phyloP scores from a whole-genome alignment of 371 early-diverging fungal genomes.

The Rhizopus delemar region DNA sequence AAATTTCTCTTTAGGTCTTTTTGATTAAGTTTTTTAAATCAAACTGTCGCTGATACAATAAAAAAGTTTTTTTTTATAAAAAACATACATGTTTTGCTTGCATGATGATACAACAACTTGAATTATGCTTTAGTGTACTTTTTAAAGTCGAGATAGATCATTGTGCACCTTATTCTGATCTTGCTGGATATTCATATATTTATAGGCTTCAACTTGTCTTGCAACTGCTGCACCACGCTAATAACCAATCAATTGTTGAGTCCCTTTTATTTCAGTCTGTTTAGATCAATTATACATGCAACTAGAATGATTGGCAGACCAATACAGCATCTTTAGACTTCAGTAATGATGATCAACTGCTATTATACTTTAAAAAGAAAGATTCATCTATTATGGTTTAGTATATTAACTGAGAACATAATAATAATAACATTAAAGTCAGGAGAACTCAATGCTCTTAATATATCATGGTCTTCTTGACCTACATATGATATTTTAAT shows the following conservation, averaged over 20 bases:
- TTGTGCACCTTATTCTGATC: slow-evolving; percentile 33
- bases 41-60: not conserved
- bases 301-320: slow-evolving; percentile 47
- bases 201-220: slow-evolving; percentile 28
- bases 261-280: slow-evolving; percentile 28
- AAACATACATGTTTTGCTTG: slow-evolving; percentile 2
- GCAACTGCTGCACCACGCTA: slow-evolving; percentile 27
- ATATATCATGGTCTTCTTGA: slow-evolving; percentile 58
- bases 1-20: slow-evolving; percentile 41
- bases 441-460: slow-evolving; percentile 50
- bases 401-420: slow-evolving; percentile 51
- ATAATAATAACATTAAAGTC: slow-evolving; percentile 50
- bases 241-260: slow-evolving; percentile 23
- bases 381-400: slow-evolving; percentile 32
- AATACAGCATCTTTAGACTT: slow-evolving; percentile 50
- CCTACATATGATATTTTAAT: slow-evolving; percentile 29
- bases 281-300: slow-evolving; percentile 54
- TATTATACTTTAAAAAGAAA: not conserved
- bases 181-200: slow-evolving; percentile 37
- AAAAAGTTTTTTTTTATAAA: slow-evolving; percentile 2
- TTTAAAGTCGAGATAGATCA: slow-evolving; percentile 28
- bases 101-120: slow-evolving; percentile 23
- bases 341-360: not conserved
- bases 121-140: slow-evolving; percentile 23
- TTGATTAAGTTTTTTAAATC: slow-evolving; percentile 65